phyloP scores from a whole-genome alignment of 495 filamentous ascomycete genomes.

The Parmelia sp. region DNA sequence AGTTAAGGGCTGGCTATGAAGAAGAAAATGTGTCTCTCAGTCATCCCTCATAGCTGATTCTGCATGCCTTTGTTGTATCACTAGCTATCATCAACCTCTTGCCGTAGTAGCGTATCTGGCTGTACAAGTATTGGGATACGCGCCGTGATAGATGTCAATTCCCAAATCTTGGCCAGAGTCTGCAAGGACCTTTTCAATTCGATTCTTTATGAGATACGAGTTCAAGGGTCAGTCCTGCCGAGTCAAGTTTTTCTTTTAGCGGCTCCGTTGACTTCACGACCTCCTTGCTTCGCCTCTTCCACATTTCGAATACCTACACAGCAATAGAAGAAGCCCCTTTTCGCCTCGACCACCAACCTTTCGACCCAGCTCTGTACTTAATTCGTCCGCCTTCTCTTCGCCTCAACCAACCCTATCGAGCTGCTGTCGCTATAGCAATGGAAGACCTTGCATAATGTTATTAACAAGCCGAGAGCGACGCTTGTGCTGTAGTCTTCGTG shows the following conservation, averaged over 20 bases:
- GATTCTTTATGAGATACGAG: too few relatives aligned
- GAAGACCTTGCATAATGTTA: constrained; percentile 16
- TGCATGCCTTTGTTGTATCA: neutral
- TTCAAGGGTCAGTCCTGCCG: neutral
- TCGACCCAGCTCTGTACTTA: neutral
- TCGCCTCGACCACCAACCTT: neutral
- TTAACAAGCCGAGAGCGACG: constrained; percentile 50
- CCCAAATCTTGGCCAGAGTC: too few relatives aligned
- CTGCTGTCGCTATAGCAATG: constrained; percentile 4
- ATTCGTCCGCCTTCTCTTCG: neutral
- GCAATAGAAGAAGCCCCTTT: neutral
- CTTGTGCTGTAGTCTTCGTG: constrained; percentile 67
- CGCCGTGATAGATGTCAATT: neutral
- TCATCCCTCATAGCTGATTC: neutral
- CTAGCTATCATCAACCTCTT: neutral
- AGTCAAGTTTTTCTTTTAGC: neutral
- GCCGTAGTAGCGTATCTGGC: neutral
- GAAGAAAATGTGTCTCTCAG: neutral
- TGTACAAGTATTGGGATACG: too few relatives aligned
- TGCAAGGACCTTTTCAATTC: too few relatives aligned
- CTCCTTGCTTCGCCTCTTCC: neutral
- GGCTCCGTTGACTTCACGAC: neutral
- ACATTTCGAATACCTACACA: neutral
- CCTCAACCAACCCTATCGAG: neutral
- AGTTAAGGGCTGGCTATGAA: neutral